Percentiles rank a stretch among this genome's conserved stretches.
These are phyloP conservation scores for Hypericum androsaemum DNA, from an alignment of 345 rosid species.

Conservation along the genomic window DNA sequence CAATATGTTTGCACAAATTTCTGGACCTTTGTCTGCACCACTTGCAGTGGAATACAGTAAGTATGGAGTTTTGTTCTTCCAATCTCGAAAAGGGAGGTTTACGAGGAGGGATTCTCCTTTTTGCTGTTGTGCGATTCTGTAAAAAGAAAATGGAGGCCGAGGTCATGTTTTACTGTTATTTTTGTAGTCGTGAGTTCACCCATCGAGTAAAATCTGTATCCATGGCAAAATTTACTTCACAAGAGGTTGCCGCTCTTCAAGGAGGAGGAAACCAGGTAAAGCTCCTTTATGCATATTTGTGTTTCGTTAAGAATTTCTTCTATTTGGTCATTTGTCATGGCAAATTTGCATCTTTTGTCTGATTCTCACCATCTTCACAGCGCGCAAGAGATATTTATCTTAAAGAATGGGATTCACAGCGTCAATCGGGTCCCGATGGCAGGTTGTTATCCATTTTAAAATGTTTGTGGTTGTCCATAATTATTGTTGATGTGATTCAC, in stretches of 20 bases:
- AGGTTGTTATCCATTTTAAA: slow-evolving; percentile 35
- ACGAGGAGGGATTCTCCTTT: no score
- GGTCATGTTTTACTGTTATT: no score
- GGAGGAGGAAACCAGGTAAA: slow-evolving; percentile 95
- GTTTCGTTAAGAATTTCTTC: not conserved
- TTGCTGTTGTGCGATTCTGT: no score
- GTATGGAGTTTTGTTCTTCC: slow-evolving; percentile 15
- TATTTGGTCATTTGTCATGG: not conserved
- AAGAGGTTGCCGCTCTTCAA: slow-evolving; percentile 75
- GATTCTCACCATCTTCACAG: slow-evolving; percentile 27
- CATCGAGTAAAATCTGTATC: slow-evolving; percentile 93
- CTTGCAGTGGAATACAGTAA: slow-evolving; percentile 98
- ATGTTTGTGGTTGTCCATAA: slow-evolving; percentile 2
- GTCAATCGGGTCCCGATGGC: slow-evolving; percentile 62
- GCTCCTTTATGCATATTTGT: not conserved
- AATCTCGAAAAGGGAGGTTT: not conserved
- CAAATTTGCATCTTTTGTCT: slow-evolving; percentile 4
- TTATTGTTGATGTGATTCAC: slow-evolving; percentile 14
- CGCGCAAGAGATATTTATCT: slow-evolving; percentile 74
- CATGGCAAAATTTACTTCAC: slow-evolving; percentile 86
- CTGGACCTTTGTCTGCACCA: slow-evolving; percentile 94
- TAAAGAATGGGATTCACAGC: slow-evolving; percentile 83
- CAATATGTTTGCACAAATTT: slow-evolving; percentile 95
- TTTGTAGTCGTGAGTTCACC: slow-evolving; percentile 82
- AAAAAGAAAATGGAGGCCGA: no score